Conservation (phyloP, 192 early-diverging fungal genomes). For the Entomortierella lignicola region DNA sequence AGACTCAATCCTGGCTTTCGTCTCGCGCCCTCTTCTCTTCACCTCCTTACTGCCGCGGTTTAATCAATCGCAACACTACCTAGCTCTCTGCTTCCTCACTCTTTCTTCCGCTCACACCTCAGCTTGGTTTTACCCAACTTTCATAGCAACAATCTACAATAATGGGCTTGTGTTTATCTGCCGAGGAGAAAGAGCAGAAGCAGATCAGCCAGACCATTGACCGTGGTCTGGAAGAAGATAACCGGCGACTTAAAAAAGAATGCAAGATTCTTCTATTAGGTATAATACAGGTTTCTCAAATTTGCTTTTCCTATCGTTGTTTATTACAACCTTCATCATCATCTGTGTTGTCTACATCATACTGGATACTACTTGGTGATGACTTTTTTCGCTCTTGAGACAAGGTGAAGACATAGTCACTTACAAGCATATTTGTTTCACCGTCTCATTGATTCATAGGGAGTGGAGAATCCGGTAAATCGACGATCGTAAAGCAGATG, state of each 20-base stretch:
- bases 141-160: conserved; percentile 65
- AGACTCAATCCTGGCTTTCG: conserved; percentile 10
- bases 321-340: not conserved
- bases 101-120: conserved; percentile 2
- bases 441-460: conserved; percentile 55
- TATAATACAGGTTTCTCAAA: conserved; percentile 53
- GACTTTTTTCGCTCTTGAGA: too few species aligned
- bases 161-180: conserved; percentile 78
- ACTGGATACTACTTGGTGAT: too few species aligned
- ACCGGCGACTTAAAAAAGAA: conserved; percentile 68
- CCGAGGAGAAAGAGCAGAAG: conserved; percentile 66
- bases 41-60: not conserved
- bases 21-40: not conserved
- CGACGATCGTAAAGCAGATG: conserved; percentile 98
- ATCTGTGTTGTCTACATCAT: not conserved
- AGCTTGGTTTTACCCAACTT: conserved; percentile 59
- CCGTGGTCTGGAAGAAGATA: conserved; percentile 71
- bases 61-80: not conserved
- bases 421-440: not conserved
- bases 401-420: too few species aligned
- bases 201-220: conserved; percentile 69
- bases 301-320: too few species aligned
- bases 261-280: conserved; percentile 81
- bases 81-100: not conserved
- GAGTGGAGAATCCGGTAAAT: conserved; percentile 94